Base-by-base conservation (phyloP, 176 grass and related monocot genomes). In the Phyllostachys edulis region DNA sequence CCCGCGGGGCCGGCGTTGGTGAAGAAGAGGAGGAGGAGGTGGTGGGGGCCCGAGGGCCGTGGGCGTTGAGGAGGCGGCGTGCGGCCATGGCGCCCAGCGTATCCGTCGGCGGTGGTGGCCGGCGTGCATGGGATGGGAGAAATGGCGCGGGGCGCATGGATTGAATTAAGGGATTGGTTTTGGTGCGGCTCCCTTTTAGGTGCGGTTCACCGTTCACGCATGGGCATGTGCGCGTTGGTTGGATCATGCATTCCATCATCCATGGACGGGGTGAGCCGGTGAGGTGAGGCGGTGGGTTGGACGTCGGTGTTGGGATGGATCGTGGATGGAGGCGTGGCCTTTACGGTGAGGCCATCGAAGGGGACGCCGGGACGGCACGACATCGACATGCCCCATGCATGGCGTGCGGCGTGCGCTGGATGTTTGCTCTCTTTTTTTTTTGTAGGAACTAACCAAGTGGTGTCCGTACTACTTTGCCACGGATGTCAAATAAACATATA, bases 311-410 rank as follows among this genome's bases (percentile, higher is more conserved):
- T 27, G 62, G 50, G 55, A 49, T 7, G 56, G 82, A 70, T 66
- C 68, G 11, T 7, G 56, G 82, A 70, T 66, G 76, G 16, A 75
- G 88, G 52, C 88, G 88, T 90, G 55, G 39, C 55, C 71, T 85
- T 86, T 86, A 86, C 78, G 88, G 45, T n/a, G 83, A 65, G 64
- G 71, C 32, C 11, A 7, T 15, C 42, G 88, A 90, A 77, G 66
- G 88, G 63, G 88, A 89, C 87, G 82, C 77, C 34, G 40, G 47
- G 81, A 50, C 87, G 75, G 81, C 82, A 80, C 75, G 87, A 80
- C 87, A 80, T 83, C 75, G 87, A 74, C 87, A 80, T 83, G 46
- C 46, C 13, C 46, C 46, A 49, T 49, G 46, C 46, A 15, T 11
- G 42, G 42, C 42, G 9, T 11, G 42, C 29, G 29, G 29, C n/a